phyloP scores from a whole-genome alignment of 2,329 filamentous ascomycete species.

The Daldinia eschscholtzii region DNA sequence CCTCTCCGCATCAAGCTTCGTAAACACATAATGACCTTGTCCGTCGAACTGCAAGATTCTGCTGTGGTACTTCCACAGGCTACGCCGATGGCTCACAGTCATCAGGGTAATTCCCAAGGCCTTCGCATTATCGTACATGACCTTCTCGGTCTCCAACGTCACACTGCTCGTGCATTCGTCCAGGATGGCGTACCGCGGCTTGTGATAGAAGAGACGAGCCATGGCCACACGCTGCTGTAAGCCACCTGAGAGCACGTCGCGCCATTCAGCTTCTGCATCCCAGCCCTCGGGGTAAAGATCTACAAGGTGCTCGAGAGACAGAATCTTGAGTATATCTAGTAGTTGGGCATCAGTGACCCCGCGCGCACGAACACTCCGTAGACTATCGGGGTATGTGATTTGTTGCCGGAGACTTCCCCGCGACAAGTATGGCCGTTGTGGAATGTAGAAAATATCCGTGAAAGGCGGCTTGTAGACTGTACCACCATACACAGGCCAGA shows the following conservation, averaged over 20 bases:
- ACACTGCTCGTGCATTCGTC: constrained; percentile 97
- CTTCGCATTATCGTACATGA: constrained; percentile 98
- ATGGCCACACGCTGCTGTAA: constrained; percentile 97
- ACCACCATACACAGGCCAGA: constrained; percentile 98
- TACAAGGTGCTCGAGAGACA: constrained; percentile 87
- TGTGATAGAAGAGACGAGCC: constrained; percentile 94
- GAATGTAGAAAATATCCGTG: constrained; percentile 97
- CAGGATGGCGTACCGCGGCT: constrained; percentile 91
- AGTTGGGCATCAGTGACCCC: constrained; percentile 86
- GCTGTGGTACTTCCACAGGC: constrained; percentile 96
- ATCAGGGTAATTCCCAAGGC: constrained; percentile 91
- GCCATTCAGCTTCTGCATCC: constrained; percentile 97
- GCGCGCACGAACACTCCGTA: constrained; percentile 88
- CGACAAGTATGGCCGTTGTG: constrained; percentile 93
- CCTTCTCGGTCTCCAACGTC: constrained; percentile 92
- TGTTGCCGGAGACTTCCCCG: constrained; percentile 94
- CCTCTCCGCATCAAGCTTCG: constrained; percentile 86
- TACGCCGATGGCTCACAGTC: constrained; percentile 92
- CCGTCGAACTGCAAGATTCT: constrained; percentile 97
- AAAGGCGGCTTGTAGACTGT: constrained; percentile 92
- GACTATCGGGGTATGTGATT: constrained; percentile 92
- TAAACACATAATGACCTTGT: constrained; percentile 91
- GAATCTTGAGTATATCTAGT: constrained; percentile 77
- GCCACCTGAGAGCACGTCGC: constrained; percentile 90
- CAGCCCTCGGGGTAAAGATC: constrained; percentile 82